Evolutionary conservation across 2,329 filamentous ascomycete genomes (phyloP).

Genomic region (Aspergillus candidus): DNA sequence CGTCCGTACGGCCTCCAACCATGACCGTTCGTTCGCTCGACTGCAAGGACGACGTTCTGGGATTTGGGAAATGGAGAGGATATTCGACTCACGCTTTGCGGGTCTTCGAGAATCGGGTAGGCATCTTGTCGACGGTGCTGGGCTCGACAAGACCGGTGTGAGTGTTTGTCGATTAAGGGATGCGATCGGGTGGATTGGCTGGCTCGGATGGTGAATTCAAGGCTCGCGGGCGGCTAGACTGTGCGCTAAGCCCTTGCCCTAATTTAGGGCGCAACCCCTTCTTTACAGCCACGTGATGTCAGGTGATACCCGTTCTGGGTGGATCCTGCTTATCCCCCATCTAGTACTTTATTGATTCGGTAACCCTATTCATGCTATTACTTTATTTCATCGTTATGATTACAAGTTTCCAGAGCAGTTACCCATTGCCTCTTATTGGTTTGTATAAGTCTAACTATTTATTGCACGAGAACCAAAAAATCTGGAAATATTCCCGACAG

Average conservation of each 20-base stretch:
- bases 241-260: constrained; percentile 36
- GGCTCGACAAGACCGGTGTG: constrained; percentile 36
- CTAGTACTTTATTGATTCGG: too few species aligned
- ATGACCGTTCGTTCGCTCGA: constrained; percentile 11
- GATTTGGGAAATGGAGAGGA: too few species aligned
- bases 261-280: constrained; percentile 28
- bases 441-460: neutral
- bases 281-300: neutral
- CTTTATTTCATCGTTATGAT: too few species aligned
- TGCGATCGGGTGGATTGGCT: constrained; percentile 25
- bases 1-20: constrained; percentile 4
- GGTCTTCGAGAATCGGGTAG: constrained; percentile 47
- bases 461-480: constrained; percentile 25
- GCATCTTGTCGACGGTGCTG: constrained; percentile 43
- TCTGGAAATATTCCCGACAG: constrained; percentile 24
- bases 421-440: neutral
- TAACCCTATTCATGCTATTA: too few species aligned
- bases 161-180: constrained; percentile 32
- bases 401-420: neutral
- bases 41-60: constrained; percentile 14
- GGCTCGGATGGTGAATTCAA: constrained; percentile 33
- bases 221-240: constrained; percentile 28
- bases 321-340: too few species aligned
- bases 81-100: constrained; percentile 42
- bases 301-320: neutral